Evolutionary conservation across 768 basidiomycete genomes (phyloP).

Genomic region (Serendipita sp.): DNA sequence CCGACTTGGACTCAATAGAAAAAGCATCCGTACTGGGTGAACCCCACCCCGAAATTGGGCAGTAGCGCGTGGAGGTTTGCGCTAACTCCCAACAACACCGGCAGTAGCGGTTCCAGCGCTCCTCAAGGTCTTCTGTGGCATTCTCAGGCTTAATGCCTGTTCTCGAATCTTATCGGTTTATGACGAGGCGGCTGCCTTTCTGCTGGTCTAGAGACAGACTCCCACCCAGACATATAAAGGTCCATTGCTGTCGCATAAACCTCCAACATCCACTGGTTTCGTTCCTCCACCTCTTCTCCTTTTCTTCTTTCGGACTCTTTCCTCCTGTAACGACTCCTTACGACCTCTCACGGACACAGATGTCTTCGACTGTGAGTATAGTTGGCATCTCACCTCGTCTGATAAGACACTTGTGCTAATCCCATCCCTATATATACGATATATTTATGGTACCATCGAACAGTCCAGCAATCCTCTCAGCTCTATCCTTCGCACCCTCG

Average conservation of each 20-base stretch:
- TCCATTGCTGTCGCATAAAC: neutral
- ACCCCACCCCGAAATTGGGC: too few relatives aligned
- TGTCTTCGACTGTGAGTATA: conserved; percentile 2
- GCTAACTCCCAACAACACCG: too few relatives aligned
- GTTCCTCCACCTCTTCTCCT: neutral
- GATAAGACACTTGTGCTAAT: neutral
- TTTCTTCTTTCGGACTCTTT: neutral
- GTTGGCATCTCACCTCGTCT: neutral
- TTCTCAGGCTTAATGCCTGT: too few relatives aligned
- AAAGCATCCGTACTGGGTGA: too few relatives aligned
- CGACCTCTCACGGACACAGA: neutral
- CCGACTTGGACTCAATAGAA: too few relatives aligned
- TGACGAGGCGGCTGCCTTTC: too few relatives aligned
- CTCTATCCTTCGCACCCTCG: neutral
- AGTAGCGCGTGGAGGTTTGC: too few relatives aligned
- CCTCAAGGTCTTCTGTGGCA: too few relatives aligned
- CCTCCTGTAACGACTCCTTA: neutral
- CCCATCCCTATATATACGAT: neutral
- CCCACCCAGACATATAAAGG: neutral
- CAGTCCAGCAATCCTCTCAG: neutral
- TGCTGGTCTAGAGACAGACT: neutral
- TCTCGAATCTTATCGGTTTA: too few relatives aligned
- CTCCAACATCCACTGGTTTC: neutral
- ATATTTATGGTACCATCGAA: neutral
- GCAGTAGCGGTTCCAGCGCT: too few relatives aligned